Base-by-base conservation (phyloP, 2,329 filamentous ascomycete genomes). In the Pyrenochaeta sp. region DNA sequence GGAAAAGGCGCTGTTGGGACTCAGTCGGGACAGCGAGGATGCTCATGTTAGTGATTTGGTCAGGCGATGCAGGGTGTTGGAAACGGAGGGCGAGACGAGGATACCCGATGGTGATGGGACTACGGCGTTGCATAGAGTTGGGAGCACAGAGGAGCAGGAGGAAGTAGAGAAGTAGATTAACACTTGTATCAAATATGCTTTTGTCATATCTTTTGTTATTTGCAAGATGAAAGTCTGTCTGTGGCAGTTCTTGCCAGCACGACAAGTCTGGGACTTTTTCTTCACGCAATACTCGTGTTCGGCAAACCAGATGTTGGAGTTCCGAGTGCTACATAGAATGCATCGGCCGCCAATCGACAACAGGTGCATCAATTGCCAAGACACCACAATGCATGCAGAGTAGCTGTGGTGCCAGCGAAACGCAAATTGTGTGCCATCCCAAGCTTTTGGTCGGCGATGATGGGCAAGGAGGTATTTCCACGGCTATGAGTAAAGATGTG, bases 41-140 rank as follows among this genome's bases (percentile, higher is more conserved):
- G 83, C 83, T 57, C 94, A 99, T 81, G 84, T 99, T 47, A 88
- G 85, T 44, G 93, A 98, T 76, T 78, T 99, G 64, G 91, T 91
- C 14, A 77, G 80, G 51, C 84, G 91, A 47, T 88, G 95, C 37
- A 85, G 87, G 67, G 83, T 80, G 45, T 81, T 96, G 48, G 84
- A 89, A 77, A 61, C 57, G 39, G 20, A 41, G 17, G 35, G n/a
- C 58, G 63, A 69, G 45, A 36, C 47, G 20, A 31, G 18, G 4
- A 30, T 41, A 31, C 43, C 29, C 35, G 29, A 37, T 42, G 43
- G 12, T 68, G 76, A 46, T 73, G 52, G 49, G 2, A 60, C 44
- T 3, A 51, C 41, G 30, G 29, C 39, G 56, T 77, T 84, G 63
- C 71, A 74, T 40, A 81, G 69, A 64, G 73, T 77, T 45, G 76